Conservation (phyloP, 2,329 filamentous ascomycete genomes). For the Sclerotinia borealis region DNA sequence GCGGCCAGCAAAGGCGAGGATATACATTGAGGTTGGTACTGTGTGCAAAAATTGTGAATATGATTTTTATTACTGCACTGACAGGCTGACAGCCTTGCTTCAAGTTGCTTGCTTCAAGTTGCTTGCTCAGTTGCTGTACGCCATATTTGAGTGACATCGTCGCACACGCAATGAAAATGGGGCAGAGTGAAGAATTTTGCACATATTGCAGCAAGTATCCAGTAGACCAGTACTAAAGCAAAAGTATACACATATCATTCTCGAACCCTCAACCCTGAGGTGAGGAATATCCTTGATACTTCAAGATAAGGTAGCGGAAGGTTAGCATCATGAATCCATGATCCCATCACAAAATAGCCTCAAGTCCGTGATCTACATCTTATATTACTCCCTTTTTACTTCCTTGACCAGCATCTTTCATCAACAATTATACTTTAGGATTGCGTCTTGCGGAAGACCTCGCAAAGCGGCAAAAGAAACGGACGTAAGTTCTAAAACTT, state of each 20-base stretch:
- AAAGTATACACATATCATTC: slow-evolving; percentile 1
- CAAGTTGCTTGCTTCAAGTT: too few species aligned
- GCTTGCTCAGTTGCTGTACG: too few species aligned
- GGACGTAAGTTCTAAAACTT: neutral
- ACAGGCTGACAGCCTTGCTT: neutral
- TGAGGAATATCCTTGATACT: slow-evolving; percentile 12
- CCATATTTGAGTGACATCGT: neutral
- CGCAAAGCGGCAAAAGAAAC: neutral
- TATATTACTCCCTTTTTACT: neutral
- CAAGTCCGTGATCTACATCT: slow-evolving; percentile 7
- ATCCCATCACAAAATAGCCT: slow-evolving; percentile 3
- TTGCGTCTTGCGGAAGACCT: neutral
- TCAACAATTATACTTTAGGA: slow-evolving; percentile 4
- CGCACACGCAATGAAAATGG: slow-evolving; percentile 8
- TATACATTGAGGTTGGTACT: neutral
- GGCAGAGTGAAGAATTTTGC: slow-evolving; percentile 8
- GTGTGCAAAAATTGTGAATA: neutral
- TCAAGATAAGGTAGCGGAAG: slow-evolving; percentile 9
- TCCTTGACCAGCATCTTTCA: slow-evolving; percentile 1
- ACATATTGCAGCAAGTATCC: slow-evolving; percentile 6
- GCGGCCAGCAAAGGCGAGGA: slow-evolving; percentile 5
- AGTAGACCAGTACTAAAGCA: neutral
- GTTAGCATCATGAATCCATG: neutral
- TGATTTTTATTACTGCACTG: too few species aligned
- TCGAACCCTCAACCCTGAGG: slow-evolving; percentile 7